A percentile compares a stretch with the other conserved stretches of the same genome.
Conservation (phyloP, 495 filamentous ascomycete genomes). For the Trichocladium antarcticum region DNA sequence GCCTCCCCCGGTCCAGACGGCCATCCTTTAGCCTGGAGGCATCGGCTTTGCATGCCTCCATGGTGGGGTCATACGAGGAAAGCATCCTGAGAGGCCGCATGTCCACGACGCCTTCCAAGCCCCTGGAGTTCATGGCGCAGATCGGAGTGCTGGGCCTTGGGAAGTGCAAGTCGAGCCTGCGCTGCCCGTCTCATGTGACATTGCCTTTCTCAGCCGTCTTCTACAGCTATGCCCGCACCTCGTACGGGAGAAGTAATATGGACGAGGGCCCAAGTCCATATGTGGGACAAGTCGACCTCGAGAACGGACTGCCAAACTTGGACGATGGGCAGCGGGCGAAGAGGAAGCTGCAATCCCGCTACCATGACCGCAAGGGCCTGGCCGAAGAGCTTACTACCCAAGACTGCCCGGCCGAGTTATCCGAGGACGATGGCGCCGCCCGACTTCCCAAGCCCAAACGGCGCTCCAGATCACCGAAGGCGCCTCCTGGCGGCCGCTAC, state of each 20-base stretch:
- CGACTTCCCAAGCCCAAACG: slow-evolving; percentile 42
- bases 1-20: slow-evolving; percentile 46
- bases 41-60: slow-evolving; percentile 73
- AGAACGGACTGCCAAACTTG: slow-evolving; percentile 53
- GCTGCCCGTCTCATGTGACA: slow-evolving; percentile 84
- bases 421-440: slow-evolving; percentile 29
- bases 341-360: slow-evolving; percentile 35
- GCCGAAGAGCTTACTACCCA: slow-evolving; percentile 23
- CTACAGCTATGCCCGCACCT: slow-evolving; percentile 72
- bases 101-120: slow-evolving; percentile 92
- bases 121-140: slow-evolving; percentile 86
- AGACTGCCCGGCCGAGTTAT: slow-evolving; percentile 17
- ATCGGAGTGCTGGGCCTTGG: slow-evolving; percentile 89
- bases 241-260: slow-evolving; percentile 44
- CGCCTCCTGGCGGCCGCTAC: slow-evolving; percentile 76
- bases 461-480: slow-evolving; percentile 57
- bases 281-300: slow-evolving; percentile 86
- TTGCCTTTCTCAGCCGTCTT: slow-evolving; percentile 94
- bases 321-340: slow-evolving; percentile 36
- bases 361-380: slow-evolving; percentile 17
- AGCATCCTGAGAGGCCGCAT: slow-evolving; percentile 89
- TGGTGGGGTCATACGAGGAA: slow-evolving; percentile 97
- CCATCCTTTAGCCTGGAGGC: slow-evolving; percentile 65
- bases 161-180: slow-evolving; percentile 75
- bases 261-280: slow-evolving; percentile 92